Conservation (phyloP, 2,329 filamentous ascomycete genomes). For the Rutstroemia sp. region DNA sequence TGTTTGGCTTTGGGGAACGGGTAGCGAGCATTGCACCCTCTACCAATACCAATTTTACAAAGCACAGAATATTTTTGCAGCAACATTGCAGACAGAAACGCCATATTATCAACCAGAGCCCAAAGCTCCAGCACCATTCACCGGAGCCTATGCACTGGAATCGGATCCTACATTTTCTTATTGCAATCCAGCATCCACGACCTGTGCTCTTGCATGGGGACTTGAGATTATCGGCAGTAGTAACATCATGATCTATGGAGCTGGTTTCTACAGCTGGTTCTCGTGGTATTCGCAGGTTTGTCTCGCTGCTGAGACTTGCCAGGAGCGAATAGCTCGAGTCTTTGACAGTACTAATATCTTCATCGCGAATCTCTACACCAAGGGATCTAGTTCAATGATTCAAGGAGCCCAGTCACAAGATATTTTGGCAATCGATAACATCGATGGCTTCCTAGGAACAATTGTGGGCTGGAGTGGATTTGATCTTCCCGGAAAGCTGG, state of each 20-base stretch:
- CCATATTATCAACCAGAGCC: slow-evolving; percentile 53
- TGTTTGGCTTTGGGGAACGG: slow-evolving; percentile 47
- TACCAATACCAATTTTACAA: slow-evolving; percentile 40
- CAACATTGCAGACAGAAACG: slow-evolving; percentile 46
- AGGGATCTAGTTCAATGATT: too few species aligned
- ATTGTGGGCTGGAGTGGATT: too few species aligned
- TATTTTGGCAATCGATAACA: too few species aligned
- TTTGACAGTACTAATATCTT: too few species aligned
- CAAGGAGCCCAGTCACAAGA: too few species aligned
- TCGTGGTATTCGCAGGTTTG: background rate
- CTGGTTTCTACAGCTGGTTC: slow-evolving; percentile 29
- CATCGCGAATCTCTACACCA: too few species aligned
- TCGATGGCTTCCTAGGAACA: too few species aligned
- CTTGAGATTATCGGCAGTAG: slow-evolving; percentile 18
- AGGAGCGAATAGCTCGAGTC: background rate
- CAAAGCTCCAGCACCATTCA: slow-evolving; percentile 31
- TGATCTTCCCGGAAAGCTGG: too few species aligned
- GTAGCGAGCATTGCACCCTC: slow-evolving; percentile 57
- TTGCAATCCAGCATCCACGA: background rate
- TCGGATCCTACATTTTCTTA: slow-evolving; percentile 7
- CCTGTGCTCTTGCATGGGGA: slow-evolving; percentile 22
- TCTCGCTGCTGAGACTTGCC: background rate
- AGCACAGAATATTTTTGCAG: background rate
- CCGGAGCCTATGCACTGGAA: slow-evolving; percentile 7
- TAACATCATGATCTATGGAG: slow-evolving; percentile 22